Conservation (phyloP, 2,329 filamentous ascomycete species). For the Lasiodiplodia theobromae region DNA sequence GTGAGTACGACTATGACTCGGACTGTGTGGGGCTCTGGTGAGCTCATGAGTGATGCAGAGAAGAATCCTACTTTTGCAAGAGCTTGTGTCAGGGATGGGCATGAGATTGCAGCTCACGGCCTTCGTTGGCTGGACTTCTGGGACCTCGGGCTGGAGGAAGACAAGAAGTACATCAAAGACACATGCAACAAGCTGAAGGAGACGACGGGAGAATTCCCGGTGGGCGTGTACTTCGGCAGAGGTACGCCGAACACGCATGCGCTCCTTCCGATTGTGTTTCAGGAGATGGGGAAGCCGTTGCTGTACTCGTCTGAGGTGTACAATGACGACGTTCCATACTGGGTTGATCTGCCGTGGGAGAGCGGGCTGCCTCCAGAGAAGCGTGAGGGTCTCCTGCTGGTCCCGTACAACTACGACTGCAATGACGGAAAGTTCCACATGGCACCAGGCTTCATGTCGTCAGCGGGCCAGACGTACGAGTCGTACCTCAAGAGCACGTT, state of each 20-base stretch:
- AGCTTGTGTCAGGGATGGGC: constrained; percentile 50
- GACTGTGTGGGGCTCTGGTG: neutral
- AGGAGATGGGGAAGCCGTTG: constrained; percentile 38
- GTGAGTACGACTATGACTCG: neutral
- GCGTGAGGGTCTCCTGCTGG: constrained; percentile 48
- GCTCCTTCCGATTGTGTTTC: constrained; percentile 40
- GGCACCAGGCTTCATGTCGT: constrained; percentile 51
- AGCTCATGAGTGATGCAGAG: constrained; percentile 31
- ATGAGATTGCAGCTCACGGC: constrained; percentile 52
- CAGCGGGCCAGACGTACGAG: constrained; percentile 49
- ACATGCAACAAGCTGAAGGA: constrained; percentile 46
- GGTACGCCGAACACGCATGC: constrained; percentile 39
- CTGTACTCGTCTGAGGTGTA: constrained; percentile 41
- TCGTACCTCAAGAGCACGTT: constrained; percentile 49
- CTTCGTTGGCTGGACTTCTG: constrained; percentile 54
- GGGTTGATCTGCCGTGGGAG: constrained; percentile 41
- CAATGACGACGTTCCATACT: constrained; percentile 42
- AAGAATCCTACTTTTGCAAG: constrained; percentile 51
- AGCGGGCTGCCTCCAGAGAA: constrained; percentile 39
- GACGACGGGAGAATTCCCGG: constrained; percentile 43
- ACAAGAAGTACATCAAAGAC: constrained; percentile 50
- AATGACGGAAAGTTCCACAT: constrained; percentile 56
- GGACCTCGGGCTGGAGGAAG: constrained; percentile 46
- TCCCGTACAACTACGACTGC: constrained; percentile 50
- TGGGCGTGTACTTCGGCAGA: constrained; percentile 47